Evolutionary conservation across 208 protist species (phyloP).

Genomic region (Leishmania aethiopica): DNA sequence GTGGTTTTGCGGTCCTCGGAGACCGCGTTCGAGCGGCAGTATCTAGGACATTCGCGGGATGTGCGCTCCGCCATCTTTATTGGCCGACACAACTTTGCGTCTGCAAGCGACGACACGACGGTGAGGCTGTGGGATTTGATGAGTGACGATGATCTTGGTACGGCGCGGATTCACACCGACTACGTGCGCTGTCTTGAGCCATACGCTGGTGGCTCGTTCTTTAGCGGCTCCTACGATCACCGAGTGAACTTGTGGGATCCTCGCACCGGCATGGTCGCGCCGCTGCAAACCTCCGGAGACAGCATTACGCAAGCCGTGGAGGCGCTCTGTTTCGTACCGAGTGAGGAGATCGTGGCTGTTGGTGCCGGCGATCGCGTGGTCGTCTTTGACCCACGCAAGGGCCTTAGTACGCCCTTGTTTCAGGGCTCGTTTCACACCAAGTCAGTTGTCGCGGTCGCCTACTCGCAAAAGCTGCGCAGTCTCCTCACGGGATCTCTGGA

Average conservation of each 20-base stretch:
- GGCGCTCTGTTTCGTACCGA: slow-evolving; percentile 50
- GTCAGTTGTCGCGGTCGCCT: slow-evolving; percentile 67
- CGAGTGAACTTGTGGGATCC: slow-evolving; percentile 83
- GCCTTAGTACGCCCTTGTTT: slow-evolving; percentile 44
- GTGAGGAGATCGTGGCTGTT: slow-evolving; percentile 40
- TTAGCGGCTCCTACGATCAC: slow-evolving; percentile 90
- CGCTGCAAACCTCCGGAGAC: slow-evolving; percentile 49
- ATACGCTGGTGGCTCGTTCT: slow-evolving; percentile 63
- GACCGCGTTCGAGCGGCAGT: slow-evolving; percentile 84
- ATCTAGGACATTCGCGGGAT: slow-evolving; percentile 76
- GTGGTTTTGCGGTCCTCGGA: slow-evolving; percentile 78
- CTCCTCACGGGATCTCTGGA: slow-evolving; percentile 79
- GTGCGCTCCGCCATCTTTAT: slow-evolving; percentile 80
- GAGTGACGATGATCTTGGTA: slow-evolving; percentile 57
- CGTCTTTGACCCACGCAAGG: slow-evolving; percentile 77
- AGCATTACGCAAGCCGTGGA: slow-evolving; percentile 57
- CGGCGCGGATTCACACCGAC: slow-evolving; percentile 68
- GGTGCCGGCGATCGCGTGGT: slow-evolving; percentile 59
- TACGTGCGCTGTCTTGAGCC: slow-evolving; percentile 79
- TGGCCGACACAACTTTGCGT: slow-evolving; percentile 74
- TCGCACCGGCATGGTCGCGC: slow-evolving; percentile 50
- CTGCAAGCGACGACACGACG: slow-evolving; percentile 84
- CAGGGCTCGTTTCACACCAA: slow-evolving; percentile 83
- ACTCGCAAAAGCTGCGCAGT: slow-evolving; percentile 61
- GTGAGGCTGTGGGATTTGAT: slow-evolving; percentile 85